Conservation (phyloP, 1,284 basidiomycete genomes). For the Heterobasidion parviporum region DNA sequence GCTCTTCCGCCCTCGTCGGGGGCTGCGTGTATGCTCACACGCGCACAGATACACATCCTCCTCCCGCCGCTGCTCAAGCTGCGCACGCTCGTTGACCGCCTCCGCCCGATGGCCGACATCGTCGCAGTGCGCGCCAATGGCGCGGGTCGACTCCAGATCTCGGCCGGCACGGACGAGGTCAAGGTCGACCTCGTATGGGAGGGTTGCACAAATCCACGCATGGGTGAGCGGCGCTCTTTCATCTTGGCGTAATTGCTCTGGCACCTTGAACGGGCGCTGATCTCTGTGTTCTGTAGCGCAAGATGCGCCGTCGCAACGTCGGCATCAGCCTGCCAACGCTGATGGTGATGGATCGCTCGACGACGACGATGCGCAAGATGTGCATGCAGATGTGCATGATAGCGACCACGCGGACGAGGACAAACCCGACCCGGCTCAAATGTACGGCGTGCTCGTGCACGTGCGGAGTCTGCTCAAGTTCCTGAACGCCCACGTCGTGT, state of each 20-base stretch:
- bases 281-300: background rate
- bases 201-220: conserved; percentile 62
- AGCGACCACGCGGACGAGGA: conserved; percentile 29
- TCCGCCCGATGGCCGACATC: conserved; percentile 68
- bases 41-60: conserved; percentile 67
- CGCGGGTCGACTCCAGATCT: conserved; percentile 55
- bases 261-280: background rate
- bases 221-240: conserved; percentile 33
- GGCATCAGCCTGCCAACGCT: too few relatives aligned
- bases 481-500: conserved; percentile 77
- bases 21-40: background rate
- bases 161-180: conserved; percentile 62
- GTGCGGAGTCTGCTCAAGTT: conserved; percentile 78
- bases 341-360: background rate
- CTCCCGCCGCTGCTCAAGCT: conserved; percentile 74
- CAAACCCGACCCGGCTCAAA: conserved; percentile 35
- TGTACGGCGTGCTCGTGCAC: conserved; percentile 64
- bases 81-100: conserved; percentile 69
- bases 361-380: background rate
- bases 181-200: conserved; percentile 78
- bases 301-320: conserved; percentile 12
- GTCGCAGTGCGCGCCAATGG: conserved; percentile 68
- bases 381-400: conserved; percentile 16
- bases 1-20: background rate
- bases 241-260: background rate